Evolutionary conservation across 495 filamentous ascomycete species (phyloP), one percentile per base, ranked within the genome.

Genomic region (Apodospora peruviana): DNA sequence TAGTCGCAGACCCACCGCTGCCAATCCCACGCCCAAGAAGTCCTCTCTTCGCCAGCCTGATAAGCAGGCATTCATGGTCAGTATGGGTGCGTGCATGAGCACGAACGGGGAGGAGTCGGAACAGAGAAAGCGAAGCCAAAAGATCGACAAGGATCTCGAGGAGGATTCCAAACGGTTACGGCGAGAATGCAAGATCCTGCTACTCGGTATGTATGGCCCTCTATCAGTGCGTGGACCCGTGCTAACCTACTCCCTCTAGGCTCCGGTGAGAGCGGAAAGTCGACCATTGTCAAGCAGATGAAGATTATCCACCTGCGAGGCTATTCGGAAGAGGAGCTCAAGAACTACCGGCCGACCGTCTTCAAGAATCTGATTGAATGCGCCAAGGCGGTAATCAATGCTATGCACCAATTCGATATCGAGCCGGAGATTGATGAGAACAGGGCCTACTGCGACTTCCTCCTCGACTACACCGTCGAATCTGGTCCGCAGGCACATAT

Each of bases 261-360:
- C 34, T 96, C 93, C 48, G 93, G 93, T 50, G 93, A 98, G 76
- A 96, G 91, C 69, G 93, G 93, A 42, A 98, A 98, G 70, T 96
- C 93, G 41, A 98, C 93, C 3, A 96, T 97, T 55, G 93, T 98
- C 53, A 97, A 97, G 68, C 93, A 97, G 76, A 98, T 97, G 93
- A 98, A 98, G 71, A 97, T 98, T 60, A 97, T 97, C 56, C 93
- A 97, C 60, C 87, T 96, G 60, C 95, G 95, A 70, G 93, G 93
- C 48, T 98, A 97, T 66, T 86, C 87, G 2, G 78, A 84, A 50
- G 90, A 96, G 55, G 93, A 98, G 64, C 79, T 96, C 43, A 84
- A 83, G 41, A 79, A 94, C 57, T 97, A 98, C 70, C 87, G 93
- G 35, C 79, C 94, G 43, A 96, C 91, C 23, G 88, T 98, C 35